Evolutionary conservation across 371 early-diverging fungal genomes (phyloP), one percentile per base, ranked within the genome.

Genomic region (Mucor saturninus): DNA sequence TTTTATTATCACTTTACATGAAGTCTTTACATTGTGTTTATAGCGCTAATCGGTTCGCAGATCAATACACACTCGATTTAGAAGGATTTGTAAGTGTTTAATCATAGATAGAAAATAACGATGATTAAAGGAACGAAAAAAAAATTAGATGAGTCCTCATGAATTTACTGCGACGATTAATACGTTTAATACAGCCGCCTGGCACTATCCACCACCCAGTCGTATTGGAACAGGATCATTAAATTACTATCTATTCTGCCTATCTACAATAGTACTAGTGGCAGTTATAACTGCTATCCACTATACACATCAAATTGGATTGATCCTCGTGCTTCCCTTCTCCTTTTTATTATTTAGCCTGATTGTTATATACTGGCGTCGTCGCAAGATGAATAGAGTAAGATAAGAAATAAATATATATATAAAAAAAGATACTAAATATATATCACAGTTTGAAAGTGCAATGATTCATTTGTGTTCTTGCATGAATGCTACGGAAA

Each of bases 401-500:
- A 57, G 35, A 6, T 21, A 21, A 21, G 21, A 21, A 21, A 21
- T 21, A 21, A 21, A 21, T 21, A 21, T 8, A 38, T 39, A 21
- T 21, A 21, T 21, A 21, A 21, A 21, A 21, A 21, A 21, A 21
- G 1, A 21, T 21, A 21, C 21, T 21, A 21, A 21, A 21, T 21
- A 21, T 21, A 21, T 21, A 21, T 21, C 21, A 21, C 21, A 75
- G 72, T 78, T 78, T 64, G 79, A 78, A 42, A 46, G 43, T 35
- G 68, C 68, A 32, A 73, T 78, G 40, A 52, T 69, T 30, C 70
- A 73, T 54, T 52, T 78, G 9, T 75, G 76, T 54, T 60, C 72
- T 52, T 78, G 79, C 67, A 75, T 78, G 72, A 78, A 78, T 64
- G 79, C 76, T 8, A 78, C 76, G n/a, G 79, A 78, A 70, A 78